Evolutionary conservation across 2,329 filamentous ascomycete species (phyloP).

Genomic region (Dichotomopilus funicola): DNA sequence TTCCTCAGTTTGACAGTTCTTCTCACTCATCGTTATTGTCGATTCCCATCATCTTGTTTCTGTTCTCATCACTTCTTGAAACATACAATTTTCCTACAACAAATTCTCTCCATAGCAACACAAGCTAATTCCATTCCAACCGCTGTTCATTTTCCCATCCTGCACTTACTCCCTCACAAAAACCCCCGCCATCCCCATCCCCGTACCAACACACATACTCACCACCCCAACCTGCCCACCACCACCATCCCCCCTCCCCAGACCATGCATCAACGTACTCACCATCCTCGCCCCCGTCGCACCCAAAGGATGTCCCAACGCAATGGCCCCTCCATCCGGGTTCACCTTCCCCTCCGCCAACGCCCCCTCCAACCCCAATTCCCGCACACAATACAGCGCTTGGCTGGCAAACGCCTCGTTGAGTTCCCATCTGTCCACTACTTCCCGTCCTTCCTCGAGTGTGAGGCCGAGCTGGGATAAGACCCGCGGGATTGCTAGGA

Average conservation of each 20-base stretch:
- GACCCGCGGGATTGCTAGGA: conserved; percentile 76
- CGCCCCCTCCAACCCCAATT: conserved; percentile 57
- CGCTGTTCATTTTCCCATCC: background rate
- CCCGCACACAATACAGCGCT: conserved; percentile 63
- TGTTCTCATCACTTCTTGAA: no score
- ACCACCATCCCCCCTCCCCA: conserved; percentile 46
- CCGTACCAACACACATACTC: conserved; percentile 83
- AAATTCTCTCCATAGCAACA: no score
- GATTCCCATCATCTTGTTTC: no score
- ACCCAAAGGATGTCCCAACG: conserved; percentile 85
- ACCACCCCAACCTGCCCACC: conserved; percentile 75
- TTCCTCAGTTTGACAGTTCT: no score
- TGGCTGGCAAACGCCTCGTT: conserved; percentile 75
- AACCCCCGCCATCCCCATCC: conserved; percentile 58
- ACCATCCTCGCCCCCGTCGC: conserved; percentile 81
- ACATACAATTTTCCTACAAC: background rate
- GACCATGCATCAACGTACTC: conserved; percentile 61
- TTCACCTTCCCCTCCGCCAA: conserved; percentile 69
- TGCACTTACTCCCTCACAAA: conserved; percentile 28
- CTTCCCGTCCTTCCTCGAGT: conserved; percentile 44
- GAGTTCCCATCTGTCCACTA: conserved; percentile 79
- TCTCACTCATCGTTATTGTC: no score
- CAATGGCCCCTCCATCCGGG: conserved; percentile 87
- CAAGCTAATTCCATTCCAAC: background rate
- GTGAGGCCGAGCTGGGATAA: conserved; percentile 61